These are phyloP conservation scores for Flueggea neowawraea DNA, from an alignment of 441 rosid genomes.

Conservation along the genomic window DNA sequence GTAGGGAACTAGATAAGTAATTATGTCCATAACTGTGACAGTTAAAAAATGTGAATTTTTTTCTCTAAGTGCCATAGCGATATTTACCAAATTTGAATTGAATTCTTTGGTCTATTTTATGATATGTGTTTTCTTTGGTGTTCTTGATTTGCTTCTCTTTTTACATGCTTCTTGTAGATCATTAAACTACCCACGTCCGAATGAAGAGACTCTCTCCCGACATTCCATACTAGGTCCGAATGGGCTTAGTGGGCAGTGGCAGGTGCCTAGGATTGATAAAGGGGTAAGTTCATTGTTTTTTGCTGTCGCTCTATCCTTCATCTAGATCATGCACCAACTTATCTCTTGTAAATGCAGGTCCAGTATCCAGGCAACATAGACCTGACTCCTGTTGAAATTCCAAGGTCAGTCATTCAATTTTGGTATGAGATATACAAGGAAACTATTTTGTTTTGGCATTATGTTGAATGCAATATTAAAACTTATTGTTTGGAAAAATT, in stretches of 20 bases:
- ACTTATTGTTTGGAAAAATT: conserved; percentile 6
- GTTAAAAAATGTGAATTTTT: background rate
- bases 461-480: background rate
- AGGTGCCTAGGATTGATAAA: conserved; percentile 59
- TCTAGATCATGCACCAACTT: conserved; percentile 21
- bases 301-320: conserved; percentile 13
- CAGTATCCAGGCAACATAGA: conserved; percentile 81
- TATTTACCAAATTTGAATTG: background rate
- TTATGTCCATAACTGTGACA: background rate
- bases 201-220: conserved; percentile 81
- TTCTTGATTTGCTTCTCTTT: conserved; percentile 9
- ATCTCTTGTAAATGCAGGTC: conserved; percentile 44
- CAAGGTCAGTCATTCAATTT: conserved; percentile 48
- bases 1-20: too few relatives aligned
- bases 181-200: conserved; percentile 56
- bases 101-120: conserved; percentile 9
- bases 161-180: conserved; percentile 46
- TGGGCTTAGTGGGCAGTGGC: conserved; percentile 86
- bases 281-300: conserved; percentile 40
- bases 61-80: background rate
- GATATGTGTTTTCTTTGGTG: background rate
- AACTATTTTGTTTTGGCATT: background rate
- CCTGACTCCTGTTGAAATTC: conserved; percentile 71
- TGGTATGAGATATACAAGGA: conserved; percentile 5
- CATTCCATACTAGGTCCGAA: conserved; percentile 92